These are phyloP conservation scores for Chaetomium sp. DNA, from an alignment of 2,329 filamentous ascomycete genomes.

Conservation along the genomic window DNA sequence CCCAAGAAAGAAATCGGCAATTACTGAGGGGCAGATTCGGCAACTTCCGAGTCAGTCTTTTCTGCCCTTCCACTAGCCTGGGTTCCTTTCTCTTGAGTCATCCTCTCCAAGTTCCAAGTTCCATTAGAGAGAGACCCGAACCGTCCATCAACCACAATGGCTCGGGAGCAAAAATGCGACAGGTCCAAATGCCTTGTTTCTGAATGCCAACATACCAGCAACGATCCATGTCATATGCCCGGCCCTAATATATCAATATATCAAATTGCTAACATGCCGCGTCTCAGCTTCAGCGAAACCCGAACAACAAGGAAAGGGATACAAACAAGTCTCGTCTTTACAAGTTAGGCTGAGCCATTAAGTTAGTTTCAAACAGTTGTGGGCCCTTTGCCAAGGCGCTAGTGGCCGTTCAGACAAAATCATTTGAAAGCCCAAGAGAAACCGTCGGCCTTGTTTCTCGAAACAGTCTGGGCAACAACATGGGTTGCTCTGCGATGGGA, in stretches of 20 bases:
- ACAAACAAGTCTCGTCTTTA: background rate
- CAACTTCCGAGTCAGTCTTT: background rate
- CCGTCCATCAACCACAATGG: slow-evolving; percentile 1
- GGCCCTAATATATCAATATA: background rate
- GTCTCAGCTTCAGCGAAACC: background rate
- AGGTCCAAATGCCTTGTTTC: background rate
- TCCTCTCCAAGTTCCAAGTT: background rate
- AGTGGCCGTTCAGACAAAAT: background rate
- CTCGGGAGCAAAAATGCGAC: slow-evolving; percentile 8
- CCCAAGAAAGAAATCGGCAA: background rate
- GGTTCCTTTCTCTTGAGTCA: background rate
- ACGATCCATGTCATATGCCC: background rate
- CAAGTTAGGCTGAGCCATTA: too few species aligned
- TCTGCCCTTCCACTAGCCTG: background rate
- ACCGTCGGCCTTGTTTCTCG: background rate
- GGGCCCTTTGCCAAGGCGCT: background rate
- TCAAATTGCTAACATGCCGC: background rate
- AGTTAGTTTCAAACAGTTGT: slow-evolving; percentile 2
- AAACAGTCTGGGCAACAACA: slow-evolving; percentile 6
- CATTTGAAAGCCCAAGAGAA: background rate
- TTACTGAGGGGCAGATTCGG: background rate
- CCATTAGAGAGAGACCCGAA: background rate
- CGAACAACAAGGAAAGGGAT: background rate
- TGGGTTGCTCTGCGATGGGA: slow-evolving; percentile 1
- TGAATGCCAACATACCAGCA: too few species aligned